These are phyloP conservation scores for Dendrocalamus latiflorus DNA, from an alignment of 202 grass and related monocot species.

Conservation along the genomic window DNA sequence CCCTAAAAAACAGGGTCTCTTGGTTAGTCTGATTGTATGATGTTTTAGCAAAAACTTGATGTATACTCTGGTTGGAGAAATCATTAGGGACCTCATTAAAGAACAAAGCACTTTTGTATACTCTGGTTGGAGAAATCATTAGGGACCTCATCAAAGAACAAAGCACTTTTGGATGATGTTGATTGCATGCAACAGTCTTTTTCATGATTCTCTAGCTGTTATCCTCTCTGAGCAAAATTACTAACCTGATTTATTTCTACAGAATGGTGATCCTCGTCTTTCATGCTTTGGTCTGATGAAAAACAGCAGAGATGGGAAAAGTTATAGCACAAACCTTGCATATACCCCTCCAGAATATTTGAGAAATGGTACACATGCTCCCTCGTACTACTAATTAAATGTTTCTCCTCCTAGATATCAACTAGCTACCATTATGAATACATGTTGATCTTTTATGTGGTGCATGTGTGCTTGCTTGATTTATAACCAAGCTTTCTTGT, in stretches of 20 bases:
- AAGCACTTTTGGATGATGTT: not conserved
- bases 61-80: not conserved
- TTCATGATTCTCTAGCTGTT: not conserved
- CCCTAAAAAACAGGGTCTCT: not conserved
- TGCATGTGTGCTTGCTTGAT: not conserved
- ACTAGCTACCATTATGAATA: not conserved
- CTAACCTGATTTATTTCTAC: conserved; percentile 26
- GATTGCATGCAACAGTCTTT: not conserved
- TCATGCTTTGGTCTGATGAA: conserved; percentile 98
- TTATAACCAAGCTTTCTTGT: not conserved
- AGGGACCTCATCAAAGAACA: not conserved
- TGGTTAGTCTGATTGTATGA: not conserved
- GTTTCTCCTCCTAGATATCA: not conserved
- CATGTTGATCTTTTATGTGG: not conserved
- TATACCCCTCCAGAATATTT: conserved; percentile 97
- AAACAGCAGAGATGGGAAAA: conserved; percentile 96
- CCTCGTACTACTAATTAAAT: too few species aligned
- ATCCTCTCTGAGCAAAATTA: not conserved
- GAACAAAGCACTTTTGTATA: too few species aligned
- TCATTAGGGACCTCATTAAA: too few species aligned
- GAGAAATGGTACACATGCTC: conserved; percentile 74
- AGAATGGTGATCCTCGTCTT: conserved; percentile 89
- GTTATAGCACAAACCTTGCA: conserved; percentile 96
- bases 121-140: not conserved
- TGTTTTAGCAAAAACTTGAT: not conserved